These are phyloP conservation scores for Paragyromitra xinjiangensis DNA, from an alignment of 495 filamentous ascomycete species.

Conservation along the genomic window DNA sequence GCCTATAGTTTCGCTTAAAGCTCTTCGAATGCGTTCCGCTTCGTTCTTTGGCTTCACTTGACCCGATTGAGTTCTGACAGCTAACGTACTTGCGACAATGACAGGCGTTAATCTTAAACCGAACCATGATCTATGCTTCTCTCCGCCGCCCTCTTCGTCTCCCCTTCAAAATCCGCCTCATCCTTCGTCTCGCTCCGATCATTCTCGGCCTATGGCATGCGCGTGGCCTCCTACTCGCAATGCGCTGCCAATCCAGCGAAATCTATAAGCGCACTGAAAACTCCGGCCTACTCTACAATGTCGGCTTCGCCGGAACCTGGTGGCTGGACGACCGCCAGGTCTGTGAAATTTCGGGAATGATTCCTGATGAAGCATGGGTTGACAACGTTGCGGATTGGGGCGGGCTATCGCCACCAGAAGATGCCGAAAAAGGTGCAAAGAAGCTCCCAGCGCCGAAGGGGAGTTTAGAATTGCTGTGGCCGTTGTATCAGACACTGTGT, in stretches of 20 bases:
- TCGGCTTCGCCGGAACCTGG: conserved; percentile 48
- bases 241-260: conserved; percentile 81
- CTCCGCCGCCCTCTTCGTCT: conserved; percentile 78
- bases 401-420: conserved; percentile 33
- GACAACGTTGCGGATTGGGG: conserved; percentile 44
- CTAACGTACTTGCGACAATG: not conserved
- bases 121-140: conserved; percentile 91
- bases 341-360: conserved; percentile 53
- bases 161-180: conserved; percentile 73
- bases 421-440: not conserved
- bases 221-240: conserved; percentile 75
- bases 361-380: conserved; percentile 50
- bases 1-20: not conserved
- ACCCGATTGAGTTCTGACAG: not conserved
- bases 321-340: conserved; percentile 52
- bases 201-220: conserved; percentile 75
- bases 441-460: conserved; percentile 67
- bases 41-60: not conserved
- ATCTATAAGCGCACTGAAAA: conserved; percentile 31
- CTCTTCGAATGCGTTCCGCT: not conserved
- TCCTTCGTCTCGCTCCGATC: conserved; percentile 79
- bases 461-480: conserved; percentile 86
- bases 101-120: conserved; percentile 83
- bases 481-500: conserved; percentile 82
- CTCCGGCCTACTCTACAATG: conserved; percentile 50